Conservation (phyloP, 768 basidiomycete species). For the Sarcomyxa edulis region DNA sequence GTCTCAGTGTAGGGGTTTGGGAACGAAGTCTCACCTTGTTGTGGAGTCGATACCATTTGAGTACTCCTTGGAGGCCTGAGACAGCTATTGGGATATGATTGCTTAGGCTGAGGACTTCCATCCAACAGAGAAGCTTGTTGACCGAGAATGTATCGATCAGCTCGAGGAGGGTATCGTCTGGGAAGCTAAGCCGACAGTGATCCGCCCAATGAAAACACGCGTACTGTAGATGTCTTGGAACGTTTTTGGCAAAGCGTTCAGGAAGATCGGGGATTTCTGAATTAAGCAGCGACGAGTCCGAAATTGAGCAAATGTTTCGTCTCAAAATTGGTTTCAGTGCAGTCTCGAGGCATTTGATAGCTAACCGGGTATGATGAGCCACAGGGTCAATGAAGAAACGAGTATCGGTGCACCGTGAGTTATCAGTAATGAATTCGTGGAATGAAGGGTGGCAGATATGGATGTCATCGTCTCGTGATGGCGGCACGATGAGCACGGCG, state of each 20-base stretch:
- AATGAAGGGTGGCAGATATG: conserved; percentile 26
- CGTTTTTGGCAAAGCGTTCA: background rate
- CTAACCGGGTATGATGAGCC: background rate
- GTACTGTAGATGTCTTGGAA: conserved; percentile 2
- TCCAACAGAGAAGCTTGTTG: background rate
- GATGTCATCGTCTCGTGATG: conserved; percentile 12
- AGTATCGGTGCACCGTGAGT: conserved; percentile 13
- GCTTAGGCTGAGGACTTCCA: conserved; percentile 2
- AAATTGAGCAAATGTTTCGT: background rate
- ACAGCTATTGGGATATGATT: background rate
- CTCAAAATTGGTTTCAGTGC: background rate
- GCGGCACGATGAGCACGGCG: conserved; percentile 4
- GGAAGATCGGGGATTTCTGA: background rate
- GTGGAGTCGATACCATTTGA: background rate
- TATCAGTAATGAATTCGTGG: conserved; percentile 25
- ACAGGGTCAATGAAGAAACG: background rate
- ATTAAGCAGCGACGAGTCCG: background rate
- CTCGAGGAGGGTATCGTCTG: background rate
- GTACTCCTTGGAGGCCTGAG: background rate
- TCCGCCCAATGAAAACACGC: conserved; percentile 1
- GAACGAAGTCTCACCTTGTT: background rate
- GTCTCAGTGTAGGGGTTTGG: no score
- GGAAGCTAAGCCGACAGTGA: background rate
- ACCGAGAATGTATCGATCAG: background rate
- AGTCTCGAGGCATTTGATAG: background rate